A percentile compares a stretch with the other conserved stretches of the same genome.
phyloP scores from a whole-genome alignment of 441 rosid species.

The Erodium texanum region DNA sequence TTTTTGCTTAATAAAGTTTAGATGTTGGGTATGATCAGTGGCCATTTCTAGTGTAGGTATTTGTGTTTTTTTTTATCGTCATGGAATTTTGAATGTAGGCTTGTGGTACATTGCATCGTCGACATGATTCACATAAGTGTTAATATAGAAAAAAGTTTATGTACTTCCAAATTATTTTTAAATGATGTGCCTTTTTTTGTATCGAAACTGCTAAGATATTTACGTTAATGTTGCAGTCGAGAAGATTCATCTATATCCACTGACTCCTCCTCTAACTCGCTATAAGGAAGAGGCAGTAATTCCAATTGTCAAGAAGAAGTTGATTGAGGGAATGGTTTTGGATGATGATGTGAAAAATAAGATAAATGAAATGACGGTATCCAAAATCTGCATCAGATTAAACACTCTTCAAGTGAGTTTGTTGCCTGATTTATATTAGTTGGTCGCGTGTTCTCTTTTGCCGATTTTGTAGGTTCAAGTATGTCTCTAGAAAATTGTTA shows the following conservation, averaged over 20 bases:
- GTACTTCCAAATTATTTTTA: conserved; percentile 6
- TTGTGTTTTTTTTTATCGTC: neutral
- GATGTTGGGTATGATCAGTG: neutral
- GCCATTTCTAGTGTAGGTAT: neutral
- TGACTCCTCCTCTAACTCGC: conserved; percentile 92
- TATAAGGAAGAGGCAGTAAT: conserved; percentile 55
- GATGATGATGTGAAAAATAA: conserved; percentile 45
- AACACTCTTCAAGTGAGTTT: conserved; percentile 82
- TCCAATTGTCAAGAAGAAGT: conserved; percentile 61
- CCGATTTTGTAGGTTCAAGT: conserved; percentile 8
- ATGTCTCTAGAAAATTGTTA: neutral
- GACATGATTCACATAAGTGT: neutral
- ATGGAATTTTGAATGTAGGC: neutral
- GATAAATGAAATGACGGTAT: conserved; percentile 55
- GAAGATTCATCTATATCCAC: conserved; percentile 62
- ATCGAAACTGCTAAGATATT: conserved; percentile 17
- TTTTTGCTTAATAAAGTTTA: neutral
- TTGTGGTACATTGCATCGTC: neutral
- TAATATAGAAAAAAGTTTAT: neutral
- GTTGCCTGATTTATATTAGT: neutral
- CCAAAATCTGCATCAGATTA: conserved; percentile 84
- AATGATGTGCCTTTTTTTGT: conserved; percentile 1
- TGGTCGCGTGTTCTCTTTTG: neutral
- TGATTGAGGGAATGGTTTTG: conserved; percentile 38
- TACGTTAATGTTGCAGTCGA: conserved; percentile 58